phyloP scores from a whole-genome alignment of 176 grass and related monocot genomes.

The Oryza punctata region DNA sequence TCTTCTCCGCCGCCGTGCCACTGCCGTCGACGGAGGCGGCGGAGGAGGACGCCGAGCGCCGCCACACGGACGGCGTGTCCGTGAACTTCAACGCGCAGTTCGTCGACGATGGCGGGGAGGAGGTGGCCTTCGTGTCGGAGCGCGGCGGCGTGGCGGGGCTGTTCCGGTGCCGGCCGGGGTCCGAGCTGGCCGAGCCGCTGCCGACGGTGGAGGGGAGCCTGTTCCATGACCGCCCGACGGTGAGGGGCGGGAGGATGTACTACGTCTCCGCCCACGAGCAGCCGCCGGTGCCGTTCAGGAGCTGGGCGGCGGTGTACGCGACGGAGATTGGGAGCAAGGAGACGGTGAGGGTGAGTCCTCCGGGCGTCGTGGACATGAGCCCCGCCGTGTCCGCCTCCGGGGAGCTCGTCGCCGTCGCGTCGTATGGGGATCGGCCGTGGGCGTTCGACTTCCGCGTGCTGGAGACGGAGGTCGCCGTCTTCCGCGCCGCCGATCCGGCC shows the following conservation, averaged over 20 bases:
- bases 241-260: conserved; percentile 46
- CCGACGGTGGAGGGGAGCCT: conserved; percentile 50
- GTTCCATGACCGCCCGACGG: conserved; percentile 81
- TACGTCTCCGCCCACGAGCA: conserved; percentile 84
- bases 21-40: too few species aligned
- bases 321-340: conserved; percentile 25
- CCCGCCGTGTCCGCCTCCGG: conserved; percentile 69
- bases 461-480: conserved; percentile 71
- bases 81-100: conserved; percentile 89
- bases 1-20: conserved; percentile 73
- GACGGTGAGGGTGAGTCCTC: conserved; percentile 41
- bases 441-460: conserved; percentile 79
- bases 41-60: conserved; percentile 36
- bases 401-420: conserved; percentile 68
- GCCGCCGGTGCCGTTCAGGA: conserved; percentile 51
- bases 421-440: conserved; percentile 71
- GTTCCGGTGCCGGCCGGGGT: conserved; percentile 39
- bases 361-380: conserved; percentile 78
- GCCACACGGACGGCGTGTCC: conserved; percentile 84
- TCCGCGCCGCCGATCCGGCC: conserved; percentile 49
- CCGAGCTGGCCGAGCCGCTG: conserved; percentile 44
- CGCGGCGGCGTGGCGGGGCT: conserved; percentile 55
- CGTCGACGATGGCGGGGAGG: conserved; percentile 53
- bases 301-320: conserved; percentile 81
- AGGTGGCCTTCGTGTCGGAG: conserved; percentile 83